Percentiles rank a stretch among this genome's conserved stretches.
These are phyloP conservation scores for Aspergillus eucalypticola DNA, from an alignment of 2,329 filamentous ascomycete species.

Conservation along the genomic window DNA sequence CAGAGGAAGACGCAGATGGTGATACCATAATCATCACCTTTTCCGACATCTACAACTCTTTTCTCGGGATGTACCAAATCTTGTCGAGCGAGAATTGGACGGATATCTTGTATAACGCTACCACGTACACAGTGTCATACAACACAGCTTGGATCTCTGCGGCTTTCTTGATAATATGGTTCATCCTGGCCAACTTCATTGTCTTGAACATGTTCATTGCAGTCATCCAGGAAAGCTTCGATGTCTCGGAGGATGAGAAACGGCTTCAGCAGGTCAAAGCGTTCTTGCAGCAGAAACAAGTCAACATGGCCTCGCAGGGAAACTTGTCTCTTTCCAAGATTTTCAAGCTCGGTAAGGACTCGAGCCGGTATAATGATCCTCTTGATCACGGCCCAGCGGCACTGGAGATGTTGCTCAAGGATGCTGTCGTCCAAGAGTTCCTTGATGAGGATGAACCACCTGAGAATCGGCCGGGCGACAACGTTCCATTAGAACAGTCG, in stretches of 20 bases:
- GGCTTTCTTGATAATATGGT: constrained; percentile 90
- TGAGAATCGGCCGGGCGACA: constrained; percentile 32
- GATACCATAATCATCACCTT: constrained; percentile 73
- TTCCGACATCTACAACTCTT: constrained; percentile 89
- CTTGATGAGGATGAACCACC: constrained; percentile 66
- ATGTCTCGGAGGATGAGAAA: constrained; percentile 97
- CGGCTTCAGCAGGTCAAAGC: constrained; percentile 93
- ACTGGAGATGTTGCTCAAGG: constrained; percentile 94
- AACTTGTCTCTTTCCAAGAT: constrained; percentile 67
- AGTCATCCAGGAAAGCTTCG: constrained; percentile 99
- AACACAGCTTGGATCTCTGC: constrained; percentile 91
- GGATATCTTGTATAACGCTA: constrained; percentile 77
- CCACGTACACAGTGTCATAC: constrained; percentile 63
- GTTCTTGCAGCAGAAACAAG: constrained; percentile 87
- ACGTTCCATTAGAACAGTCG: constrained; percentile 27
- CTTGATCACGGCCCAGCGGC: constrained; percentile 89
- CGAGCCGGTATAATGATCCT: constrained; percentile 69
- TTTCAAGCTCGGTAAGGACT: constrained; percentile 63
- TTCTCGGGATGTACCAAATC: constrained; percentile 96
- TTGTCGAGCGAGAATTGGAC: constrained; percentile 98
- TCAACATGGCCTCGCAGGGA: constrained; percentile 65
- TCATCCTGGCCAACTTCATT: constrained; percentile 92
- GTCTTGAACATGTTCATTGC: constrained; percentile 99
- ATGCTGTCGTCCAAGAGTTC: constrained; percentile 92
- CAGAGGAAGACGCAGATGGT: constrained; percentile 61